phyloP scores from a whole-genome alignment of 169 alveolate species.

The Cryptosporidium tyzzeri region DNA sequence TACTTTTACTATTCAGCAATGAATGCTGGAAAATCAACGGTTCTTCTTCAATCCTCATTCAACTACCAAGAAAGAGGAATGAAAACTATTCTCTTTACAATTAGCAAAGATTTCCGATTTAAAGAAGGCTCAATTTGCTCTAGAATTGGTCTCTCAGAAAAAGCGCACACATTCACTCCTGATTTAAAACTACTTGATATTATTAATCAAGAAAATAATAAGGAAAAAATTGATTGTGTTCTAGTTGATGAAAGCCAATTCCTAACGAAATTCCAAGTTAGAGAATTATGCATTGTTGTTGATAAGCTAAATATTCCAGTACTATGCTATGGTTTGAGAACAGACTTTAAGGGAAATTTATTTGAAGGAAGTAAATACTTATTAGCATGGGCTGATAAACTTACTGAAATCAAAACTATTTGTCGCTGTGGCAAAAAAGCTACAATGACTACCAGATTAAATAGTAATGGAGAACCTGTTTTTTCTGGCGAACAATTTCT shows the following conservation, averaged over 20 bases:
- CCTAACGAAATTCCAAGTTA: constrained; percentile 44
- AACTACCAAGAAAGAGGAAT: constrained; percentile 60
- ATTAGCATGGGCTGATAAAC: constrained; percentile 71
- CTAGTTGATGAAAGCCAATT: constrained; percentile 53
- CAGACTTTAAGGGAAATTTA: constrained; percentile 51
- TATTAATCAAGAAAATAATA: background rate
- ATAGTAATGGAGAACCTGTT: constrained; percentile 11
- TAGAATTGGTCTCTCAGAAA: constrained; percentile 67
- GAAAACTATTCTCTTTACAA: constrained; percentile 49
- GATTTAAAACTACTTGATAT: constrained; percentile 12
- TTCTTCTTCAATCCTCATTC: constrained; percentile 66
- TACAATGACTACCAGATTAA: constrained; percentile 51
- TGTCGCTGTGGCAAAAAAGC: constrained; percentile 69
- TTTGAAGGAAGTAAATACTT: constrained; percentile 62
- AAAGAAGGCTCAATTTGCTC: constrained; percentile 14
- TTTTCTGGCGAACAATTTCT: constrained; percentile 46
- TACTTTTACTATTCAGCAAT: constrained; percentile 73
- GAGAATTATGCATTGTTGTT: constrained; percentile 34
- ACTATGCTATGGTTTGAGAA: constrained; percentile 62
- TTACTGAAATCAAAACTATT: constrained; percentile 55
- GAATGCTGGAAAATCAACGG: constrained; percentile 73
- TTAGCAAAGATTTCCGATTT: background rate
- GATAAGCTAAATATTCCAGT: constrained; percentile 55
- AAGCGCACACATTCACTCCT: background rate
- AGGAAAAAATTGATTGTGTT: constrained; percentile 28